A percentile compares a stretch with the other conserved stretches of the same genome.
These are phyloP conservation scores for Yamadazyma friedrichii DNA, from an alignment of 1,139 yeast species.

Conservation along the genomic window DNA sequence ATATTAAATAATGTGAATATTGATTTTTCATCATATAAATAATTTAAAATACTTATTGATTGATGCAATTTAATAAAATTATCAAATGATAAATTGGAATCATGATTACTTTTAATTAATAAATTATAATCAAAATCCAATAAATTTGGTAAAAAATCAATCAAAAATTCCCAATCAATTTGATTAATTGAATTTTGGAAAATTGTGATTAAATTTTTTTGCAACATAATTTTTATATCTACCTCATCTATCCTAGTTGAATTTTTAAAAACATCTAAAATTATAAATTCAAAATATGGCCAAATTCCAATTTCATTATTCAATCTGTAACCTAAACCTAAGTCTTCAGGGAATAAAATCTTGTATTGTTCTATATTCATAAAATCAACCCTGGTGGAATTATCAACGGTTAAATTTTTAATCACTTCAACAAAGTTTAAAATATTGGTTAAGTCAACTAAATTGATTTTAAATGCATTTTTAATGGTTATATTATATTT, in stretches of 20 bases:
- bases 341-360: constrained; percentile 59
- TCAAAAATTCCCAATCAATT: constrained; percentile 62
- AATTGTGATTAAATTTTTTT: constrained; percentile 51
- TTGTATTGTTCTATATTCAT: constrained; percentile 6
- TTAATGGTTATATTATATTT: constrained; percentile 18
- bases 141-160: constrained; percentile 35
- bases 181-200: constrained; percentile 54
- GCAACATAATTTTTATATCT: constrained; percentile 47
- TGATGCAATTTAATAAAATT: constrained; percentile 58
- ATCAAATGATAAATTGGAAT: constrained; percentile 49
- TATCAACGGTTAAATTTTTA: constrained; percentile 27
- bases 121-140: constrained; percentile 39
- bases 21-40: constrained; percentile 57
- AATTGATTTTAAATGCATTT: constrained; percentile 33
- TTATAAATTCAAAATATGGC: constrained; percentile 75
- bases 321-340: constrained; percentile 60
- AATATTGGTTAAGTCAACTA: constrained; percentile 52
- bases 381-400: not conserved
- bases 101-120: constrained; percentile 30
- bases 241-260: constrained; percentile 26
- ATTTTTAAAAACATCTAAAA: constrained; percentile 63
- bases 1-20: constrained; percentile 56
- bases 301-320: constrained; percentile 60
- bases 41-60: constrained; percentile 62
- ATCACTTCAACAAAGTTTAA: constrained; percentile 60